phyloP scores from a whole-genome alignment of 805 yeast species.

The Starmerella sirachaensis region DNA sequence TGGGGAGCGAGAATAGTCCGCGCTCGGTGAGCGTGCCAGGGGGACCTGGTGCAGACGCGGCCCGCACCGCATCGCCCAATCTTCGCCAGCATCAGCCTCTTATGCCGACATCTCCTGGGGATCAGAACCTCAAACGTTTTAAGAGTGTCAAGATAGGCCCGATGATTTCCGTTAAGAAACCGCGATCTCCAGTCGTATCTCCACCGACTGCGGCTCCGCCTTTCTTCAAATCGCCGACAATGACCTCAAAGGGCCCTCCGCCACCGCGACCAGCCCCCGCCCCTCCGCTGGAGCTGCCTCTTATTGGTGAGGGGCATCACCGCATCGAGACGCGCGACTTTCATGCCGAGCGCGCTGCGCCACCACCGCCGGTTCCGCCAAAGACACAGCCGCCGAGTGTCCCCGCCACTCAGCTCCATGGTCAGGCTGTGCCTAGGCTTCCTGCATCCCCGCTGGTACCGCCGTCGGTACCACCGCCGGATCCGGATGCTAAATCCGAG shows the following conservation, averaged over 20 bases:
- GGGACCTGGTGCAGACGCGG: background rate
- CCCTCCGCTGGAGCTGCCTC: constrained; percentile 33
- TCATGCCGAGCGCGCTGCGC: constrained; percentile 7
- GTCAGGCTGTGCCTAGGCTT: background rate
- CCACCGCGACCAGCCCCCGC: constrained; percentile 34
- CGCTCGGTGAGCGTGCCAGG: constrained; percentile 15
- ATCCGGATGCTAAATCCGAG: background rate
- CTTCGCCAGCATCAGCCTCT: background rate
- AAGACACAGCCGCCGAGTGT: background rate
- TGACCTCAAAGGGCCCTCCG: constrained; percentile 25
- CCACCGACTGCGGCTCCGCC: constrained; percentile 3
- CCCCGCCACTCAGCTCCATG: background rate
- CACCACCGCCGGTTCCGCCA: constrained; percentile 4
- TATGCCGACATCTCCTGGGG: constrained; percentile 1
- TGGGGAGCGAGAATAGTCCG: constrained; percentile 1
- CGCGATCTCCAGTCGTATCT: constrained; percentile 4
- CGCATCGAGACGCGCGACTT: constrained; percentile 4
- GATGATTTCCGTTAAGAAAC: constrained; percentile 1
- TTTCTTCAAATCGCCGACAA: background rate
- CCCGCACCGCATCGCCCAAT: background rate
- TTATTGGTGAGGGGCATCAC: background rate
- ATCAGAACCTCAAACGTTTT: constrained; percentile 3
- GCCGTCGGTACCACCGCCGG: constrained; percentile 2
- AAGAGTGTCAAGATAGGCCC: constrained; percentile 6
- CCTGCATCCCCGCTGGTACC: background rate